Percentiles rank a stretch among this genome's conserved stretches.
These are phyloP conservation scores for Candida argentea DNA, from an alignment of 805 yeast species.

Conservation along the genomic window DNA sequence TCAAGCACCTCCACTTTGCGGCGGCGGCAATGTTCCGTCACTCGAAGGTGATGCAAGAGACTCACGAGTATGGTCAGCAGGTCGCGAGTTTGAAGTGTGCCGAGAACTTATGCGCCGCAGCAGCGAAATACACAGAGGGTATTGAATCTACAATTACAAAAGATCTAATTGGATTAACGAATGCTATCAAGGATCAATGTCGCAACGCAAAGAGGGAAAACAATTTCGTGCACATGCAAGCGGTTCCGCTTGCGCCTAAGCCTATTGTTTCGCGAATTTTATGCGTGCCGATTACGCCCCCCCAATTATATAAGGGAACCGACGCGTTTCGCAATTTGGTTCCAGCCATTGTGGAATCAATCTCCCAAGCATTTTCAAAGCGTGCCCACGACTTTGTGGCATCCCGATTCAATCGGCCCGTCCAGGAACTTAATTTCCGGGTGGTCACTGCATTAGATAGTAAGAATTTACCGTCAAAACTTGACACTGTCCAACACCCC, in stretches of 20 bases:
- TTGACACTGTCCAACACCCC: conserved; percentile 53
- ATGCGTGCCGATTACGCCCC: no score
- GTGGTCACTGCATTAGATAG: conserved; percentile 36
- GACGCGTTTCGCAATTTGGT: conserved; percentile 52
- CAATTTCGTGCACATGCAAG: conserved; percentile 64
- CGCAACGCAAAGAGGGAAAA: conserved; percentile 65
- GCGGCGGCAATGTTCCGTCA: conserved; percentile 64
- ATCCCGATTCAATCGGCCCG: conserved; percentile 35
- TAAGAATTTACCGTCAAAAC: conserved; percentile 47
- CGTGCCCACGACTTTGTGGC: conserved; percentile 47
- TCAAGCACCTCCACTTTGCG: conserved; percentile 55
- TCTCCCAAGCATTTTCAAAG: conserved; percentile 59
- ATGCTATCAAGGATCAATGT: conserved; percentile 34
- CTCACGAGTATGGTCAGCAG: conserved; percentile 59
- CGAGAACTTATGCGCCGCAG: conserved; percentile 22
- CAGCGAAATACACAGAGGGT: conserved; percentile 29
- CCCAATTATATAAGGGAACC: no score
- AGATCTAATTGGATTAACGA: conserved; percentile 42
- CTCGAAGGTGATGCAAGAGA: conserved; percentile 38
- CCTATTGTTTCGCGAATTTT: no score
- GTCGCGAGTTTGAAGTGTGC: conserved; percentile 48
- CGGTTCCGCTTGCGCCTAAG: conserved; percentile 37
- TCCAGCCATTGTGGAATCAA: conserved; percentile 58
- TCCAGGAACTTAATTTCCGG: conserved; percentile 35
- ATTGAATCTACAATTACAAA: conserved; percentile 35